Conservation (phyloP, 345 rosid genomes). For the Arabis hirsuta region DNA sequence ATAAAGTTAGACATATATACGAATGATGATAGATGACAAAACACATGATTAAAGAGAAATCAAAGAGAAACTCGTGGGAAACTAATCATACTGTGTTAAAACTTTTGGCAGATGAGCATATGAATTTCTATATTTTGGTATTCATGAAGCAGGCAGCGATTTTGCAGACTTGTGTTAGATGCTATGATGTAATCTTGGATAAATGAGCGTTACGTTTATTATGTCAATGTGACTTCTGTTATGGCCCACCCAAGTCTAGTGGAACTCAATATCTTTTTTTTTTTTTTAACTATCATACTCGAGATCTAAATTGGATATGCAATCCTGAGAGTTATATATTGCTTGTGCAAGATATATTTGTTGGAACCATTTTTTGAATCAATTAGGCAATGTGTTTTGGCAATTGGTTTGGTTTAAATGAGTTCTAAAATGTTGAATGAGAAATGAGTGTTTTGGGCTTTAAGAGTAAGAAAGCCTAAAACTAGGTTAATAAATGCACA, state of each 20-base stretch:
- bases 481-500: too few relatives aligned
- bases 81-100: conserved; percentile 36
- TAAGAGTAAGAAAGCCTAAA: too few relatives aligned
- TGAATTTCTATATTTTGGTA: conserved; percentile 7
- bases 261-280: neutral
- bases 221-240: conserved; percentile 20
- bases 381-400: too few relatives aligned
- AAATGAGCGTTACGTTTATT: neutral
- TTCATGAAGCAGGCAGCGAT: conserved; percentile 11
- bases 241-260: conserved; percentile 23
- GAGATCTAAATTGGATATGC: neutral
- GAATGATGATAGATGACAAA: conserved; percentile 30
- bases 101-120: conserved; percentile 34
- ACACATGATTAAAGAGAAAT: conserved; percentile 36
- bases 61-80: conserved; percentile 41
- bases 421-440: too few relatives aligned
- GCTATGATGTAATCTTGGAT: conserved; percentile 32
- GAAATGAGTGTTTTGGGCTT: too few relatives aligned
- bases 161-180: conserved; percentile 25
- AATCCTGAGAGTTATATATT: neutral
- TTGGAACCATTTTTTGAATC: too few relatives aligned
- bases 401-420: too few relatives aligned
- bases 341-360: too few relatives aligned
- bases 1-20: conserved; percentile 13
- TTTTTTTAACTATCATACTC: neutral